phyloP scores from a whole-genome alignment of 805 yeast species.

The Saturnispora sekii region DNA sequence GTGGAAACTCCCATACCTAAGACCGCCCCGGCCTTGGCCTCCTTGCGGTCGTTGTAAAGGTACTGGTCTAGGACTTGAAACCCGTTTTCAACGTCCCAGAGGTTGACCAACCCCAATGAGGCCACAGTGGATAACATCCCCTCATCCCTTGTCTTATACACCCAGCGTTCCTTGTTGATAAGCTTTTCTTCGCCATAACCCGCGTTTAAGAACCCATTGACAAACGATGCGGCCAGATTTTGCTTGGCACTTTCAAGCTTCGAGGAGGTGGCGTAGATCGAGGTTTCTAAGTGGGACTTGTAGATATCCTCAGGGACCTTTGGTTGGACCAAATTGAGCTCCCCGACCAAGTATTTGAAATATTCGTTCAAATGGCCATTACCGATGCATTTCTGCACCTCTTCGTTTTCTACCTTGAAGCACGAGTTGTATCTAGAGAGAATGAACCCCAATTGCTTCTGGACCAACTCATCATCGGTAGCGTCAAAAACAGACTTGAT shows the following conservation, averaged over 20 bases:
- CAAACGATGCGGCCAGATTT: constrained; percentile 90
- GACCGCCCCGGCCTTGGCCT: constrained; percentile 92
- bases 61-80: constrained; percentile 83
- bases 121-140: constrained; percentile 93
- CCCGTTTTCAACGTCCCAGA: constrained; percentile 88
- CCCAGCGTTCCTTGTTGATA: constrained; percentile 68
- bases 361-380: constrained; percentile 72
- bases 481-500: constrained; percentile 76
- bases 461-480: constrained; percentile 61
- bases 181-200: constrained; percentile 87
- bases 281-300: constrained; percentile 78
- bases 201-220: constrained; percentile 80
- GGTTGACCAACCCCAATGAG: constrained; percentile 77
- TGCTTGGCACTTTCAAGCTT: constrained; percentile 87
- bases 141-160: constrained; percentile 81
- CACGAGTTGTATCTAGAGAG: constrained; percentile 80
- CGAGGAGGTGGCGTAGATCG: constrained; percentile 41
- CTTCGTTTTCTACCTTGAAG: constrained; percentile 58
- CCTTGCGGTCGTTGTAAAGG: constrained; percentile 74
- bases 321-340: constrained; percentile 80
- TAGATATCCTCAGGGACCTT: constrained; percentile 92
- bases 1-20: constrained; percentile 91
- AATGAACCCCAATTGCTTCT: constrained; percentile 86
- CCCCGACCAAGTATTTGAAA: constrained; percentile 72
- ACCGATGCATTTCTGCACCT: constrained; percentile 76